Conservation (phyloP, 768 basidiomycete species). For the Suillus lakei region DNA sequence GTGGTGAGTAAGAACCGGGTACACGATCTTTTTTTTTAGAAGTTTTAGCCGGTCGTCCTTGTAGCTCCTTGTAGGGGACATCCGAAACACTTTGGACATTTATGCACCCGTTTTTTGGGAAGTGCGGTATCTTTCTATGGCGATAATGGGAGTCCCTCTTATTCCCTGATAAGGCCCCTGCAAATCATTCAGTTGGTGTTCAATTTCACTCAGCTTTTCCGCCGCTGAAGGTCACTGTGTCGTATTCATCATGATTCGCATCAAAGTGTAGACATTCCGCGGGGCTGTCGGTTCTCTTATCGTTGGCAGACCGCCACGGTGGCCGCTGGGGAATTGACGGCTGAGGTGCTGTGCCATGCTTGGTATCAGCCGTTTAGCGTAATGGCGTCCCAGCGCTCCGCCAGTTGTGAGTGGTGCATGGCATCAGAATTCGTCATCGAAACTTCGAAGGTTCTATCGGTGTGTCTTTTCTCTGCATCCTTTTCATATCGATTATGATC, state of each 20-base stretch:
- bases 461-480: not conserved
- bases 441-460: not conserved
- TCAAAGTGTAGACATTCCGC: conserved; percentile 1
- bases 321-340: not conserved
- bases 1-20: conserved; percentile 5
- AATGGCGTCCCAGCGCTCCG: not conserved
- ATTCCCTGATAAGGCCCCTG: not conserved
- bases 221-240: not conserved
- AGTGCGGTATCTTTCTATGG: not conserved
- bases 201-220: not conserved
- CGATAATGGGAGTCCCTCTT: not conserved
- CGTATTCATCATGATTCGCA: not conserved
- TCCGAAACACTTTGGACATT: not conserved
- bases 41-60: not conserved
- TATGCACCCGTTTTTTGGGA: not conserved
- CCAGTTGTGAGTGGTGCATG: not conserved
- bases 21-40: not conserved
- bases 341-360: not conserved
- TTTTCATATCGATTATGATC: not conserved
- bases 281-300: not conserved
- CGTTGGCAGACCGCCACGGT: not conserved
- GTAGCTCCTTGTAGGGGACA: not conserved
- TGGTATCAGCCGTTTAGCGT: not conserved
- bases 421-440: conserved; percentile 1
- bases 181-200: not conserved